Evolutionary conservation across 1,139 yeast species (phyloP).

Genomic region (Saccharomycopsis crataegensis): DNA sequence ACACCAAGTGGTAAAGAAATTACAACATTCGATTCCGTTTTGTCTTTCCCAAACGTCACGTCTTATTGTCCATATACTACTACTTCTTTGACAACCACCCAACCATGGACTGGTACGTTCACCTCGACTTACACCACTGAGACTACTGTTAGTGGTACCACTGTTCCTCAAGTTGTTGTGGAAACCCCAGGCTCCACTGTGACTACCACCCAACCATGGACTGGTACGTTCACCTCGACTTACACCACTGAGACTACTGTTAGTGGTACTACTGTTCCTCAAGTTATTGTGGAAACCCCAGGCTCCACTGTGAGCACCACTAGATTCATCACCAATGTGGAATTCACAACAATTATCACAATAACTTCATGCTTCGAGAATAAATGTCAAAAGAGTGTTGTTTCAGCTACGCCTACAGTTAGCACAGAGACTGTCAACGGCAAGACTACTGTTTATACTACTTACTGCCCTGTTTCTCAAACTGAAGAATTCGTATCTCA

Average conservation of each 20-base stretch:
- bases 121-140: not conserved
- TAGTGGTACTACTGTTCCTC: not conserved
- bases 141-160: not conserved
- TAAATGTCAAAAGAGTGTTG: too few species aligned
- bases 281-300: not conserved
- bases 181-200: constrained; percentile 4
- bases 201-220: constrained; percentile 2
- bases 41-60: not conserved
- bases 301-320: not conserved
- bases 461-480: too few species aligned
- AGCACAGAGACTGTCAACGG: too few species aligned
- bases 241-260: not conserved
- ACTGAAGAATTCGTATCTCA: too few species aligned
- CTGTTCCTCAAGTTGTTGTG: not conserved
- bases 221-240: constrained; percentile 4
- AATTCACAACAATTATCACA: too few species aligned
- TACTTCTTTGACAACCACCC: constrained; percentile 10
- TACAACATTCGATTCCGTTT: constrained; percentile 7
- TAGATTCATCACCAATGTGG: too few species aligned
- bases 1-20: constrained; percentile 20
- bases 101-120: constrained; percentile 6
- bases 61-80: not conserved
- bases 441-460: too few species aligned
- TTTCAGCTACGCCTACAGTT: too few species aligned
- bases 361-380: too few species aligned